Conservation (phyloP, 257 asterid genomes). For the Parsonsia alboflavescens region DNA sequence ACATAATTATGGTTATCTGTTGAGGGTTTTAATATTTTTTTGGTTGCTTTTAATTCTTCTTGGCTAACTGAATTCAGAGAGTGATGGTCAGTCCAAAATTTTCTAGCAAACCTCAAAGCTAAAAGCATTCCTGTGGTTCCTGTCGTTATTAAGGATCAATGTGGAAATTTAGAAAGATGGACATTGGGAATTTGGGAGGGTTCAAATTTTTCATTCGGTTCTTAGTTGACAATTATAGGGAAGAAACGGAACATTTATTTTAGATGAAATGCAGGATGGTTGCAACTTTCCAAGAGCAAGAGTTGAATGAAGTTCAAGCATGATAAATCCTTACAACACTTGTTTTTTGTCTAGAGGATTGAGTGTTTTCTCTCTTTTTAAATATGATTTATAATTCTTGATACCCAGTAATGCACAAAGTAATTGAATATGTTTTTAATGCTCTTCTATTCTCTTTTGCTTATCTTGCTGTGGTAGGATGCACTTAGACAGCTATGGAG, state of each 20-base stretch:
- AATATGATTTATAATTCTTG: background rate
- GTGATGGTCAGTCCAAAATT: background rate
- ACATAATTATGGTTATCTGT: too few species aligned
- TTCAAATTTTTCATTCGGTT: background rate
- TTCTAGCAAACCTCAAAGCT: background rate
- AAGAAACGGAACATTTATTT: background rate
- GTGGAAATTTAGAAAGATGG: background rate
- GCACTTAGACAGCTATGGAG: constrained; percentile 89
- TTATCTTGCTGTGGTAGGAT: constrained; percentile 45
- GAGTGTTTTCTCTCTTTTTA: background rate
- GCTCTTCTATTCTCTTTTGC: background rate
- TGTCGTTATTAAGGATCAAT: background rate
- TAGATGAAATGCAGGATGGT: background rate
- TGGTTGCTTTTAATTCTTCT: background rate
- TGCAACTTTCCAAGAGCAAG: background rate
- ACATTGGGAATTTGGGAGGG: background rate
- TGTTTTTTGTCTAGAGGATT: background rate
- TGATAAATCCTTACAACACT: background rate
- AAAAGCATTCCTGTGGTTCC: background rate
- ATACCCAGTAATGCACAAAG: background rate
- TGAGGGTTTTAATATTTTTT: background rate
- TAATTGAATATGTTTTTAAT: background rate
- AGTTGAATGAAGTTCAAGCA: background rate
- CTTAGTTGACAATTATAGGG: background rate
- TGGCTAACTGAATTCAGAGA: background rate